Conservation (phyloP, 2,329 filamentous ascomycete genomes). For the Aspergillus puulaauensis region DNA sequence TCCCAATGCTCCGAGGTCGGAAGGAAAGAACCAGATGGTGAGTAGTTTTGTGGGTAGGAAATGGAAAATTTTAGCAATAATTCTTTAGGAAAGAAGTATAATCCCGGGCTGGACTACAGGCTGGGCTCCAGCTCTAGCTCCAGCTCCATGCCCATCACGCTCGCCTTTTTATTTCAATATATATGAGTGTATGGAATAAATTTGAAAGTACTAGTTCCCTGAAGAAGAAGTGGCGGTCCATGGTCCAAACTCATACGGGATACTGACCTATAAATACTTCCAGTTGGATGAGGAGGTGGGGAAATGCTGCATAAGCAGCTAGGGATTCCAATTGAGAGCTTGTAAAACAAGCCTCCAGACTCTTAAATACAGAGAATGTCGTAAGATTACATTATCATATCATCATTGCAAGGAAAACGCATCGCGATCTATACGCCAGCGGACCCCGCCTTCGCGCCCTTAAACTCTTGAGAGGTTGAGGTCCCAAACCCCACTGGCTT, state of each 20-base stretch:
- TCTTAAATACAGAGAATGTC: neutral
- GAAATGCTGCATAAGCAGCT: neutral
- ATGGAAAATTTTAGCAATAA: no score
- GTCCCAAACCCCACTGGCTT: conserved; percentile 11
- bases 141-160: no score
- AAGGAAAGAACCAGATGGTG: neutral
- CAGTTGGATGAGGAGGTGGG: no score
- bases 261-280: no score
- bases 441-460: conserved; percentile 20
- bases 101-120: no score
- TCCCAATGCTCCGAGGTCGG: neutral
- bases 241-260: no score
- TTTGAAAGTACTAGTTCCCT: no score
- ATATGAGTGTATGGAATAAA: no score
- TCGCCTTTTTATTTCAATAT: no score
- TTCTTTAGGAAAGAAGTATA: no score
- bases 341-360: neutral
- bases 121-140: no score
- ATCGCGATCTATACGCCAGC: conserved; percentile 10
- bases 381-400: neutral
- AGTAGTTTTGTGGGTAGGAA: neutral
- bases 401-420: neutral
- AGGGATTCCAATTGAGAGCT: neutral
- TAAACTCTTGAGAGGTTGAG: conserved; percentile 18
- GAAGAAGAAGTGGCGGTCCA: no score